These are phyloP conservation scores for Leccinum pseudoinsigne DNA, from an alignment of 1,284 basidiomycete species.

Conservation along the genomic window DNA sequence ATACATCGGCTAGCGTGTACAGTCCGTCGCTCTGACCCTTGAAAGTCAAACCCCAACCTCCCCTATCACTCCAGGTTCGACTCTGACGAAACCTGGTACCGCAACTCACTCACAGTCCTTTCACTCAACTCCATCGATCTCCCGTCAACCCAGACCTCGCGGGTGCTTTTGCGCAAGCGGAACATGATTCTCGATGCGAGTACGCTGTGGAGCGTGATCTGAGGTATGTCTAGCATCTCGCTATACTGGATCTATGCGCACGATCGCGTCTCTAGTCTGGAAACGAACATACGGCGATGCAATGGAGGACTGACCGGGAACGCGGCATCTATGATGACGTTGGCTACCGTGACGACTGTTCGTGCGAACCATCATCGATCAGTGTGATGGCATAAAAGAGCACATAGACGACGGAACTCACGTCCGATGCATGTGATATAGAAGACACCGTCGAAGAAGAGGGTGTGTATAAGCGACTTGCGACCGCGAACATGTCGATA, in stretches of 20 bases:
- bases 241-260: not conserved
- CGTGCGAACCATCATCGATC: not conserved
- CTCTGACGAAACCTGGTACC: not conserved
- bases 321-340: not conserved
- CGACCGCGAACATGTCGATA: too few species aligned
- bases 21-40: not conserved
- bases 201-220: constrained; percentile 2
- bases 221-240: not conserved
- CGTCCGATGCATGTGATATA: too few species aligned
- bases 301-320: not conserved
- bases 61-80: not conserved
- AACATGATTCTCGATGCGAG: constrained; percentile 2
- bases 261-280: not conserved
- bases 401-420: not conserved
- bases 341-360: not conserved
- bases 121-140: not conserved
- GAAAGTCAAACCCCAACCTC: not conserved
- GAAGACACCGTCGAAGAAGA: too few species aligned
- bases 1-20: not conserved
- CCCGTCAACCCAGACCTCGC: not conserved
- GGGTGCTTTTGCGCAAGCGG: not conserved
- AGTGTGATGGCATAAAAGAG: not conserved
- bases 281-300: not conserved
- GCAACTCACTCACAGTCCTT: not conserved
- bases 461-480: too few species aligned